A percentile compares a stretch with the other conserved stretches of the same genome.
These are phyloP conservation scores for Puccinia hordei DNA, from an alignment of 1,284 basidiomycete genomes.

Conservation along the genomic window DNA sequence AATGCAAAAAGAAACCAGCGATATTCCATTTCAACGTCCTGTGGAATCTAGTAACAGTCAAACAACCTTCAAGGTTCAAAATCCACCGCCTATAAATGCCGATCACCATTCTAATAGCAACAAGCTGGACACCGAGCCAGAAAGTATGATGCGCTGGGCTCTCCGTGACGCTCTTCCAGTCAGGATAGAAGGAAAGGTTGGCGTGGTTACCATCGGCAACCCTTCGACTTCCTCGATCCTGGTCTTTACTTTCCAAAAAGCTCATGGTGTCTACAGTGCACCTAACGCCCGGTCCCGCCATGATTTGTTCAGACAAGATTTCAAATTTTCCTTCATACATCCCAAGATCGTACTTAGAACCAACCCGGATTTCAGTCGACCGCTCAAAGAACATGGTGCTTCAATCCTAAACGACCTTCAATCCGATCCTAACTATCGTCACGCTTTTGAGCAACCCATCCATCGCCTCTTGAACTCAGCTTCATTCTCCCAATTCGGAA, in stretches of 20 bases:
- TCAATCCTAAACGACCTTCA: conserved; percentile 67
- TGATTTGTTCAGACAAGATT: conserved; percentile 77
- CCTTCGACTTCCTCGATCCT: conserved; percentile 25
- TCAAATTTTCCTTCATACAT: conserved; percentile 71
- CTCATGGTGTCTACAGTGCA: conserved; percentile 6
- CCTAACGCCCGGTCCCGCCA: conserved; percentile 73
- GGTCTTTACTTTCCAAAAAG: conserved; percentile 4
- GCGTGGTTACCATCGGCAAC: conserved; percentile 22
- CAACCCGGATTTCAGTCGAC: conserved; percentile 73
- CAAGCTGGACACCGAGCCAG: not conserved
- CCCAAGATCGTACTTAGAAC: conserved; percentile 71
- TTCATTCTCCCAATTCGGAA: conserved; percentile 33
- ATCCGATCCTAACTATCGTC: conserved; percentile 50
- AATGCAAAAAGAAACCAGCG: conserved; percentile 58
- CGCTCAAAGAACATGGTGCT: conserved; percentile 70
- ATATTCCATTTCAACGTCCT: conserved; percentile 49
- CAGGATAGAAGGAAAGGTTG: conserved; percentile 38
- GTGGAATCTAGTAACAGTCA: conserved; percentile 39
- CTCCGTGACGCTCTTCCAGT: conserved; percentile 25
- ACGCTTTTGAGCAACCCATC: conserved; percentile 25
- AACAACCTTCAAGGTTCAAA: conserved; percentile 50
- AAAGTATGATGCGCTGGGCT: conserved; percentile 37
- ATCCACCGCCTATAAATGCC: conserved; percentile 20
- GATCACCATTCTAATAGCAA: not conserved
- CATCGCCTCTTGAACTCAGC: conserved; percentile 6